These are phyloP conservation scores for Colletotrichum orchidophilum DNA, from an alignment of 2,329 filamentous ascomycete genomes.

Conservation along the genomic window DNA sequence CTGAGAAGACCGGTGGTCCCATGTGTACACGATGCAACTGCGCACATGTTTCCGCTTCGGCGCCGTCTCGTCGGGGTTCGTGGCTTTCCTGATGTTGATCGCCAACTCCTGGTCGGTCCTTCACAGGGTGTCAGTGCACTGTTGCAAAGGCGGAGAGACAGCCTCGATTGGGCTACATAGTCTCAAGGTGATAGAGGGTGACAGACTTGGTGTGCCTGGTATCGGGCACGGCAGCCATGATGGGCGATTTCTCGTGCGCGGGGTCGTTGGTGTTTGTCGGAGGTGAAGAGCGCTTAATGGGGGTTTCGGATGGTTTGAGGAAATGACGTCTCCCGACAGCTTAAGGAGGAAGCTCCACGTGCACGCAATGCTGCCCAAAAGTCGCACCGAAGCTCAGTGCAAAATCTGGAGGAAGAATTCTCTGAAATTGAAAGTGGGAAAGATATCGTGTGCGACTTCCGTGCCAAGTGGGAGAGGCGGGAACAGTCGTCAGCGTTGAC, in stretches of 20 bases:
- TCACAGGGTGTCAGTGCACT: slow-evolving; percentile 23
- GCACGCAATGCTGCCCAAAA: slow-evolving; percentile 7
- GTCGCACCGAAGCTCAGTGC: neutral
- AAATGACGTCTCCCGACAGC: slow-evolving; percentile 26
- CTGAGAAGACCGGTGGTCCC: slow-evolving; percentile 95
- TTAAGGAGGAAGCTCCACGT: slow-evolving; percentile 28
- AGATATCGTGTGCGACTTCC: slow-evolving; percentile 14
- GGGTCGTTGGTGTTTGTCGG: slow-evolving; percentile 13
- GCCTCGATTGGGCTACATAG: neutral
- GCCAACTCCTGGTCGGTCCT: slow-evolving; percentile 76
- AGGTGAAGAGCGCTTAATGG: neutral
- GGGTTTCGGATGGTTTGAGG: slow-evolving; percentile 18
- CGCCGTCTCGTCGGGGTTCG: slow-evolving; percentile 73
- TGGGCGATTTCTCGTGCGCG: slow-evolving; percentile 18
- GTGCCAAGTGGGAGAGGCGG: slow-evolving; percentile 29
- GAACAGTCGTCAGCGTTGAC: slow-evolving; percentile 34
- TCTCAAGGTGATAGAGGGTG: neutral
- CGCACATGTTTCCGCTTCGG: slow-evolving; percentile 93
- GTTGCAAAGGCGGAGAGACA: neutral
- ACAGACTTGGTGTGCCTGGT: slow-evolving; percentile 35
- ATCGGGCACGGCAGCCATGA: slow-evolving; percentile 32
- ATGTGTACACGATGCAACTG: slow-evolving; percentile 97
- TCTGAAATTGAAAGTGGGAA: neutral
- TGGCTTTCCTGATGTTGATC: slow-evolving; percentile 77
- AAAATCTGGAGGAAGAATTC: neutral